Evolutionary conservation across 352 stramenopile genomes (phyloP), one percentile per base, ranked within the genome.

Genomic region (Blastocystis sp.): DNA sequence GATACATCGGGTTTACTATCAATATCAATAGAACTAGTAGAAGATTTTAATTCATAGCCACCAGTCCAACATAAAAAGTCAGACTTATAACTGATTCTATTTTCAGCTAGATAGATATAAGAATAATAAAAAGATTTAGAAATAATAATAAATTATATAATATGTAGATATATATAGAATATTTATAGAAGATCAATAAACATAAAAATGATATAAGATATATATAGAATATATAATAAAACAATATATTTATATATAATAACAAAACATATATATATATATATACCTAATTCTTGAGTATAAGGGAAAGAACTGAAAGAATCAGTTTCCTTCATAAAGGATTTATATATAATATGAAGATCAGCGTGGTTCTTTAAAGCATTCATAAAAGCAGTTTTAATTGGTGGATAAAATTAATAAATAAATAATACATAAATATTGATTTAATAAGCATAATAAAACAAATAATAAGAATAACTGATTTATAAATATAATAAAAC

Each of bases 281-380:
- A n/a, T n/a, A n/a, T n/a, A n/a, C 49, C 49, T 7, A 40, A 36
- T 9, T 46, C 3, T 11, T 54, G 21, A n/a, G 28, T 11, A 16
- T 66, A 66, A 21, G 19, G 46, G 32, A 65, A 66, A 3, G 57
- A 46, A 64, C 57, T 64, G 57, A 66, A 66, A 30, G 37, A 66
- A 23, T 66, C 57, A 18, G 54, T 40, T 13, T 7, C 44, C 23
- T 55, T 34, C 24, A 43, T 36, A 23, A 66, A 64, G 27, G 32
- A 46, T 52, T 66, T 66, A 37, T 65, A 64, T 52, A 40, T 52
- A 11, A 66, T 28, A 35, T 57, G 13, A 2, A 66, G 46, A 23
- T 56, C 65, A n/a, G 35, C 47, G 31, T 39, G 37, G 9, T 64
- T 11, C 6, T 46, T 18, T 6, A 21, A 28, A 4, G 21, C 49